Evolutionary conservation across 805 yeast species (phyloP).

Genomic region (Teunomyces gatunensis): DNA sequence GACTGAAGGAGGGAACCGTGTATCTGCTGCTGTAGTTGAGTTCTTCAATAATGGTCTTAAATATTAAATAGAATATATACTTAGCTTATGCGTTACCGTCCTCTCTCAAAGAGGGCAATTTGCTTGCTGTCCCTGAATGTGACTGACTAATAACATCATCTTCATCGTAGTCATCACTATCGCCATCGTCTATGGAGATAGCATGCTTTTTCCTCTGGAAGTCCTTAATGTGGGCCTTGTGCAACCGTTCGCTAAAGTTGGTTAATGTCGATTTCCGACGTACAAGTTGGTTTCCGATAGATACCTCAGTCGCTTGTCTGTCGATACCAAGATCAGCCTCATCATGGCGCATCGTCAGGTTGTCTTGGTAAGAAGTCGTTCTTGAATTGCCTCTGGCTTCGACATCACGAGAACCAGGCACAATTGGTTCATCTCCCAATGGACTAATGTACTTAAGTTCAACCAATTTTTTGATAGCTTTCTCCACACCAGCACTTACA

Average conservation of each 20-base stretch:
- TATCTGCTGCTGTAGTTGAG: conserved; percentile 5
- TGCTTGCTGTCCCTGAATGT: neutral
- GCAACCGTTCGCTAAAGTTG: conserved; percentile 53
- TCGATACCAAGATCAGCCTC: conserved; percentile 11
- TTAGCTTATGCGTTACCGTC: neutral
- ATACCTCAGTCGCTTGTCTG: conserved; percentile 4
- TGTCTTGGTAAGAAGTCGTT: neutral
- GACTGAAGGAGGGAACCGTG: conserved; percentile 1
- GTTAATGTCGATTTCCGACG: conserved; percentile 36
- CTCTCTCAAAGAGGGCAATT: conserved; percentile 3
- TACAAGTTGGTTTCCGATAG: conserved; percentile 7
- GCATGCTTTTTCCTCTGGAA: conserved; percentile 63
- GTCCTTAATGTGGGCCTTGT: conserved; percentile 80
- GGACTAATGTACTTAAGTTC: conserved; percentile 23
- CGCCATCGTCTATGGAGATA: conserved; percentile 25
- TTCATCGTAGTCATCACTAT: conserved; percentile 29
- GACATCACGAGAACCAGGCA: neutral
- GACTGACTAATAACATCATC: conserved; percentile 19
- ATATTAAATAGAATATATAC: neutral
- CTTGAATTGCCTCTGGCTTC: neutral
- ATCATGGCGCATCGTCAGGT: neutral
- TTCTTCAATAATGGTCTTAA: conserved; percentile 3
- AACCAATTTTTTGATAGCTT: conserved; percentile 35
- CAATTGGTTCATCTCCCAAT: neutral
- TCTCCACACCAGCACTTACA: conserved; percentile 31